A percentile compares a stretch with the other conserved stretches of the same genome.
Conservation (phyloP, 148 eudicot genomes). For the Oxyria digyna region DNA sequence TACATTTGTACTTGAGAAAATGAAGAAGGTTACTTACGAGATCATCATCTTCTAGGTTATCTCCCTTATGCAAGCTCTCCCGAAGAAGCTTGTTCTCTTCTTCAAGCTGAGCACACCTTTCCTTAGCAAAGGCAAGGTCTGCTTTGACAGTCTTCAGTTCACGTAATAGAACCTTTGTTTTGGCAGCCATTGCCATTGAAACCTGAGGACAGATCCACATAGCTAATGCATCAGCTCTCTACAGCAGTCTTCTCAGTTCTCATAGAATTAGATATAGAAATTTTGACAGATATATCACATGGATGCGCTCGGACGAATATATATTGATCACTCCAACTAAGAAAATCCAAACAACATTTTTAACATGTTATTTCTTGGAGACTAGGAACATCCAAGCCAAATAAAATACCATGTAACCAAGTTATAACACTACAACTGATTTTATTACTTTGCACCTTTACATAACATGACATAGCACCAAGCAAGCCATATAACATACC, state of each 20-base stretch:
- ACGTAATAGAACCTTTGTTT: constrained; percentile 72
- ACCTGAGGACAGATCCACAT: constrained; percentile 35
- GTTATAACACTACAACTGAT: neutral
- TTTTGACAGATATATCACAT: neutral
- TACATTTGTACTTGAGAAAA: neutral
- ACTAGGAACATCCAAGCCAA: neutral
- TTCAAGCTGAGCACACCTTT: constrained; percentile 83
- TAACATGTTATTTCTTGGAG: neutral
- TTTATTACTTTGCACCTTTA: neutral
- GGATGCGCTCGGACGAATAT: neutral
- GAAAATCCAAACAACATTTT: neutral
- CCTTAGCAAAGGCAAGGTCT: constrained; percentile 83
- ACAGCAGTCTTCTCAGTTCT: constrained; percentile 5
- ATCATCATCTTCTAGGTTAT: constrained; percentile 70
- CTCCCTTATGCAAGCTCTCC: constrained; percentile 61
- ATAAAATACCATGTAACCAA: neutral
- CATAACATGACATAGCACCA: neutral
- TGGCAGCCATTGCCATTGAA: constrained; percentile 87
- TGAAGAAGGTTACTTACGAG: constrained; percentile 25
- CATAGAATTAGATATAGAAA: neutral
- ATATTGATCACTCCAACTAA: neutral
- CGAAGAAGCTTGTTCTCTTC: constrained; percentile 67
- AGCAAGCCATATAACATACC: neutral
- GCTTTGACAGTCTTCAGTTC: constrained; percentile 89
- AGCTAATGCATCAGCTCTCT: constrained; percentile 7